phyloP scores from a whole-genome alignment of 257 asterid species.

The Solanum sejunctum region DNA sequence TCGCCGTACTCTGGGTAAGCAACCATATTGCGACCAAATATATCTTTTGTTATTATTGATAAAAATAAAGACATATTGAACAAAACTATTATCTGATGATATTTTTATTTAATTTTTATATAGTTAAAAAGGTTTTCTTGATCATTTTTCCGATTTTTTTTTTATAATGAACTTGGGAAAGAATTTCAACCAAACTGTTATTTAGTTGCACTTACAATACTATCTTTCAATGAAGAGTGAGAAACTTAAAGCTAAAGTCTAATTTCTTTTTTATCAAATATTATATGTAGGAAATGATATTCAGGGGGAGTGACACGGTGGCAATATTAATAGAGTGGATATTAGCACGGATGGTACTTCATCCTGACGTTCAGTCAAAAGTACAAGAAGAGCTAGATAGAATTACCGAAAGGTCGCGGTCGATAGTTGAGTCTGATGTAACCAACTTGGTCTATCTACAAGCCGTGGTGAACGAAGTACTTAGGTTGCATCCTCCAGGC shows the following conservation, averaged over 20 bases:
- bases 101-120: too few relatives aligned
- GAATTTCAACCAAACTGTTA: background rate
- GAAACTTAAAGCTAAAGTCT: background rate
- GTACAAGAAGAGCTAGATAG: constrained; percentile 10
- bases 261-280: background rate
- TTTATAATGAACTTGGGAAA: background rate
- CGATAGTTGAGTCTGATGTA: constrained; percentile 8
- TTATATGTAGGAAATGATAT: constrained; percentile 20
- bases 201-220: background rate
- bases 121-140: too few relatives aligned
- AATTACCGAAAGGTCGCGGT: background rate
- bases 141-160: too few relatives aligned
- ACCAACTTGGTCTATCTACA: constrained; percentile 1
- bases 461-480: constrained; percentile 21
- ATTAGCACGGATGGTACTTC: constrained; percentile 13
- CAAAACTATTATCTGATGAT: too few relatives aligned
- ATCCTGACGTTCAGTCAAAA: constrained; percentile 12
- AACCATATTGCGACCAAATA: background rate
- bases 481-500: constrained; percentile 25
- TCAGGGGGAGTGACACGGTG: constrained; percentile 24
- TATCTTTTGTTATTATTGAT: background rate
- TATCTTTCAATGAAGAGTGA: too few relatives aligned
- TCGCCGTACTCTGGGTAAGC: constrained; percentile 19
- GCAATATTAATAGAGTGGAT: constrained; percentile 23
- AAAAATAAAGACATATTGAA: too few relatives aligned